Evolutionary conservation across 208 protist genomes (phyloP).

Genomic region (Trypanosoma boissoni): DNA sequence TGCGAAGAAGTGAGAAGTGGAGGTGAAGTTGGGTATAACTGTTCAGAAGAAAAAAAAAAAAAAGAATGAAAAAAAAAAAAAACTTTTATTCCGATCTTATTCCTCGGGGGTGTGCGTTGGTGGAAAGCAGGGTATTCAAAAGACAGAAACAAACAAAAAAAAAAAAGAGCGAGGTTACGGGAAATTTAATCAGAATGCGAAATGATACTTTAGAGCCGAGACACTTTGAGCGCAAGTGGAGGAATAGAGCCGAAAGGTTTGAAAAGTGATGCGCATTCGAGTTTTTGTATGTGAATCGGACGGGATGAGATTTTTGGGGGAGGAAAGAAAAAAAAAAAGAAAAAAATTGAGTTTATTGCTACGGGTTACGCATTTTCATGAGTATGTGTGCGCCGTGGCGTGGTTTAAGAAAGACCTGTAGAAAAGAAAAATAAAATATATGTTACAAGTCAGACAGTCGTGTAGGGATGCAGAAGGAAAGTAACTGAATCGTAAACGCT

Average conservation of each 20-base stretch:
- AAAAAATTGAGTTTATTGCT: background rate
- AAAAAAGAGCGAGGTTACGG: background rate
- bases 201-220: no score
- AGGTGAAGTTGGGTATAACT: no score
- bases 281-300: no score
- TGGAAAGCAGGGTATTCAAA: no score
- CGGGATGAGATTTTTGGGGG: background rate
- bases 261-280: no score
- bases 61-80: background rate
- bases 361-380: background rate
- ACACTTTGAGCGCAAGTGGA: no score
- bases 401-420: no score
- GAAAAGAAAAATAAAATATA: background rate
- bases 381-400: no score
- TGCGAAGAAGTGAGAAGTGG: slow-evolving; percentile 17
- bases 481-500: background rate
- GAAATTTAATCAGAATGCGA: no score
- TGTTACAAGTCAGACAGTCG: background rate
- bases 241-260: no score
- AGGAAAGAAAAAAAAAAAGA: background rate
- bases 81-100: background rate
- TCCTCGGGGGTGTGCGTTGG: no score
- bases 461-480: background rate
- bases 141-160: background rate
- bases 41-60: background rate